Percentiles rank a stretch among this genome's conserved stretches.
phyloP scores from a whole-genome alignment of 2,329 filamentous ascomycete genomes.

The Coniochaeta sp. region DNA sequence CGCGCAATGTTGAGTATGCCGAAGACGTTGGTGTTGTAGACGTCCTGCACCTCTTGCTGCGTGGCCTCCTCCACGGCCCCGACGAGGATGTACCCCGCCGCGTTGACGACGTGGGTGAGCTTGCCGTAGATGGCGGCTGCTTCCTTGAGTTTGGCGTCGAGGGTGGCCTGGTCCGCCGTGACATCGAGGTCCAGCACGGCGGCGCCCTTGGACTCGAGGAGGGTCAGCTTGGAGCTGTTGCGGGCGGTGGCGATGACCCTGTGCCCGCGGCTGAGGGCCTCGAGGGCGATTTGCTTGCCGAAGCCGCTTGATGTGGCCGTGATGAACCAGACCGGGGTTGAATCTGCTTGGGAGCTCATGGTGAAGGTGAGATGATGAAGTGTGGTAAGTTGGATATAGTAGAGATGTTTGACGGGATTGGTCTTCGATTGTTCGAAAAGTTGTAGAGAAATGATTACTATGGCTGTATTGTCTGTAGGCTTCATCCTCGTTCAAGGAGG shows the following conservation, averaged over 20 bases:
- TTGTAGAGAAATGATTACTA: not conserved
- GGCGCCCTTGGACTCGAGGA: conserved; percentile 15
- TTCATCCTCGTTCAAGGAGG: not conserved
- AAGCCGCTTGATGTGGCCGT: conserved; percentile 34
- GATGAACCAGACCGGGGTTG: conserved; percentile 22
- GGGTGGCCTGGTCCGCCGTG: conserved; percentile 12
- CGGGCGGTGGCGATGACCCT: conserved; percentile 34
- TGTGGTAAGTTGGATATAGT: not conserved
- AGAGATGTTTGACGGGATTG: not conserved
- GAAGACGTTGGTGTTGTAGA: conserved; percentile 47
- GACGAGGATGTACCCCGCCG: conserved; percentile 19
- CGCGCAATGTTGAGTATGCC: conserved; percentile 39
- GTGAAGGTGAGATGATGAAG: not conserved
- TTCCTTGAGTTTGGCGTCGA: conserved; percentile 6
- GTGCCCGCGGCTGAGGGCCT: conserved; percentile 28
- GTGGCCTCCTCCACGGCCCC: conserved; percentile 20
- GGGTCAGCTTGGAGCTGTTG: conserved; percentile 13
- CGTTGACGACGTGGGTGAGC: conserved; percentile 16
- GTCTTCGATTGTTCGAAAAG: not conserved
- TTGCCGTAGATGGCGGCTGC: conserved; percentile 11
- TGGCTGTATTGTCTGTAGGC: not conserved
- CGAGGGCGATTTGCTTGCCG: conserved; percentile 25
- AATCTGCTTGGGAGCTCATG: not conserved
- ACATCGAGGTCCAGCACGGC: conserved; percentile 18
- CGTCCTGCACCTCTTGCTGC: conserved; percentile 24